These are phyloP conservation scores for Annona squamosa DNA, from an alignment of 164 flowering plant genomes.

Conservation along the genomic window DNA sequence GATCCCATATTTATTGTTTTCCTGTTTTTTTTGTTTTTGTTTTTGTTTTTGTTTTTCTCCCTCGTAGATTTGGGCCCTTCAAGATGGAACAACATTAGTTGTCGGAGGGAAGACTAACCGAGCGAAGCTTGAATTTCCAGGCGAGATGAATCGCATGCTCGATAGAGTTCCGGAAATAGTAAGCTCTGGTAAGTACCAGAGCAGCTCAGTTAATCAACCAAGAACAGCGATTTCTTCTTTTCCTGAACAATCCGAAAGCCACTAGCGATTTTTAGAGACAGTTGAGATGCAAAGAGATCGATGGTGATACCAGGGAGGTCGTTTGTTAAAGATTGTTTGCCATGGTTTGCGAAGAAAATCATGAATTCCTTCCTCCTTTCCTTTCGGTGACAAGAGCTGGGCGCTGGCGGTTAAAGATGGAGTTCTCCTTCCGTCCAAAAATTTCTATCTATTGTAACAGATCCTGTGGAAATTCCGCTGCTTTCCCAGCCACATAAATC, in stretches of 20 bases:
- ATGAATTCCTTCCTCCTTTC: no score
- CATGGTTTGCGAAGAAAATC: neutral
- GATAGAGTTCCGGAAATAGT: constrained; percentile 78
- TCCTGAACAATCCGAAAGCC: constrained; percentile 17
- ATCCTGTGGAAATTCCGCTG: no score
- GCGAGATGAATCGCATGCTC: constrained; percentile 71
- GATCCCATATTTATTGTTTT: neutral
- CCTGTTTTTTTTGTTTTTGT: neutral
- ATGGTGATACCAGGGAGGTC: neutral
- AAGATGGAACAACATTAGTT: constrained; percentile 82
- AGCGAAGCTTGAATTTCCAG: constrained; percentile 73
- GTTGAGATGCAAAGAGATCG: neutral
- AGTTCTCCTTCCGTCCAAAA: no score
- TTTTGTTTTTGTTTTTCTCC: neutral
- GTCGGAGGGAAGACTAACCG: constrained; percentile 90
- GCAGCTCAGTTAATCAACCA: constrained; percentile 11
- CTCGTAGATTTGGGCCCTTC: constrained; percentile 83
- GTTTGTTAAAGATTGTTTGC: constrained; percentile 1
- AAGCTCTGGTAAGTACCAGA: constrained; percentile 20
- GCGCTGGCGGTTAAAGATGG: no score
- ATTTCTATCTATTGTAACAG: no score
- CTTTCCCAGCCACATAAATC: no score
- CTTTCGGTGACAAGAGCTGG: no score
- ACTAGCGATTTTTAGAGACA: constrained; percentile 23
- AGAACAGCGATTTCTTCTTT: constrained; percentile 5